Evolutionary conservation across 176 grass and related monocot genomes (phyloP).

Genomic region (Pharus latifolius): DNA sequence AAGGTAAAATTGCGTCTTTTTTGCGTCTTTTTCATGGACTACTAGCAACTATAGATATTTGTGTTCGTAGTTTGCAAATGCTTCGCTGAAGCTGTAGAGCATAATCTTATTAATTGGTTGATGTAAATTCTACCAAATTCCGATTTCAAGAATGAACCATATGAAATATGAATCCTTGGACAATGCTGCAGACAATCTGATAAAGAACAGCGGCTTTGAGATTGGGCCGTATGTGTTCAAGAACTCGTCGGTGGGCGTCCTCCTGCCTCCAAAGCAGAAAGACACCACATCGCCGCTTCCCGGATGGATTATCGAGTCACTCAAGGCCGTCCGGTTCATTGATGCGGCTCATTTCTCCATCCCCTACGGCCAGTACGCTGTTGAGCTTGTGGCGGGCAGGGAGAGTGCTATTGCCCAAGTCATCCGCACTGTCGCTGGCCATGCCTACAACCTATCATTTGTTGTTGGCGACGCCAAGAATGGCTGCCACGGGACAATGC

Average conservation of each 20-base stretch:
- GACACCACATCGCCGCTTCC: slow-evolving; percentile 77
- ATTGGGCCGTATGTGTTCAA: slow-evolving; percentile 70
- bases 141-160: too few species aligned
- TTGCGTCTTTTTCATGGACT: too few species aligned
- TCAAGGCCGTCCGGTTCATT: slow-evolving; percentile 91
- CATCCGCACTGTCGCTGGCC: slow-evolving; percentile 57
- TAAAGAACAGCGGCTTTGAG: slow-evolving; percentile 86
- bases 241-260: slow-evolving; percentile 61
- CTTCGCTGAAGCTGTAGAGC: too few species aligned
- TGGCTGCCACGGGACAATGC: slow-evolving; percentile 86
- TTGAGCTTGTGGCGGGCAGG: slow-evolving; percentile 84
- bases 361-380: slow-evolving; percentile 55
- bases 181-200: slow-evolving; percentile 55
- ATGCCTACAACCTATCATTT: slow-evolving; percentile 75
- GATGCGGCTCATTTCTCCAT: slow-evolving; percentile 77
- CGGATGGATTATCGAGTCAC: slow-evolving; percentile 95
- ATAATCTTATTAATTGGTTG: too few species aligned
- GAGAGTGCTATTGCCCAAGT: slow-evolving; percentile 98
- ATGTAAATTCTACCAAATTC: too few species aligned
- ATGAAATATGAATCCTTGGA: background rate
- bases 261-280: slow-evolving; percentile 72
- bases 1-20: too few species aligned
- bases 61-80: too few species aligned
- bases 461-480: slow-evolving; percentile 79
- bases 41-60: too few species aligned